Base-by-base conservation (phyloP, 352 stramenopile species). In the Phytophthora hybrid region DNA sequence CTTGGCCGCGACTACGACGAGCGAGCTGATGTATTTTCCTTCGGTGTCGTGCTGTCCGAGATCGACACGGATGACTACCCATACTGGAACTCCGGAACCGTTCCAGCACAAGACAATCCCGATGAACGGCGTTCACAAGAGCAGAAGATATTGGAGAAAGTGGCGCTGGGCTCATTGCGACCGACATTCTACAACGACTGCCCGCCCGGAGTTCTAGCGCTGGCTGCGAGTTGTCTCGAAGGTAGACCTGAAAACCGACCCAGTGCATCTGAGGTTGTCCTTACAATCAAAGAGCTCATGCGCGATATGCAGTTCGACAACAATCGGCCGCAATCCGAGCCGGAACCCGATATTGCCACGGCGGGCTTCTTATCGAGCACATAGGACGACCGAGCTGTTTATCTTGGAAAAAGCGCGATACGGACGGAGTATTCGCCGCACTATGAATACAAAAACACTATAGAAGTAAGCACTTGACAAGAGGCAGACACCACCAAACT, bases 131-230 rank as follows among this genome's bases (percentile, higher is more conserved):
- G 79, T 19, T 64, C 66, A 4, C 75, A 85, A 58, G 75, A 87
- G 31, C 77, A 82, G 49, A 77, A 77, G 47, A 85, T 89, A 19
- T 59, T 86, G 2, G 70, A 81, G 55, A 73, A 79, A 51, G 77
- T 85, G 31, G 79, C 81, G 2, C 31, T 76, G 31, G 79, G 81
- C 23, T 63, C 66, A 7, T 52, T 88, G 53, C 81, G 78, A 2
- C 79, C 82, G 18, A 85, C 78, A n/a, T 87, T 89, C 31, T 83
- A 83, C 64, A 83, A 85, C 4, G 78, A 85, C 9, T 89, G 82
- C 49, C 82, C 82, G 6, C 66, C 77, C 16, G 72, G 60, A 47
- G 75, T 89, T 11, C 29, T 89, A 6, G 67, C 78, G 16, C 23
- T 89, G 56, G 82, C 82, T 41, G 76, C 81, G 29, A 74, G 49